Evolutionary conservation across 495 filamentous ascomycete genomes (phyloP).

Genomic region (Lasiosphaeria miniovina): DNA sequence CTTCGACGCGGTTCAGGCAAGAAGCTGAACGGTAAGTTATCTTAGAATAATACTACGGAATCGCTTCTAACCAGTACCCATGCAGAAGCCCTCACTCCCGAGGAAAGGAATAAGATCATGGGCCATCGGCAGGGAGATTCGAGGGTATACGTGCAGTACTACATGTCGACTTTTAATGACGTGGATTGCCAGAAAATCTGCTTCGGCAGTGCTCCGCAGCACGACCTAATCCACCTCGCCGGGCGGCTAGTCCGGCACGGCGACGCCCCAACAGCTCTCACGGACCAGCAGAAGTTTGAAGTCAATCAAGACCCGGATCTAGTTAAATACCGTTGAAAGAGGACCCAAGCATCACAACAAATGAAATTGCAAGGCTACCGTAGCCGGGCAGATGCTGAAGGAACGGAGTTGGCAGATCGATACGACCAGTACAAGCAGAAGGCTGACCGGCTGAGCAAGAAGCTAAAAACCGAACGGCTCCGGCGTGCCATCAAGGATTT

Average conservation of each 20-base stretch:
- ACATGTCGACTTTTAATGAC: neutral
- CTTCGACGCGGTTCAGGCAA: constrained; percentile 1
- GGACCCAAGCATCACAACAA: too few relatives aligned
- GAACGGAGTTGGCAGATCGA: too few relatives aligned
- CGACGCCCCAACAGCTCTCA: neutral
- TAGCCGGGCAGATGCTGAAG: too few relatives aligned
- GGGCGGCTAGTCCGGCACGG: neutral
- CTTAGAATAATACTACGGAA: neutral
- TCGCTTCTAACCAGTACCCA: neutral
- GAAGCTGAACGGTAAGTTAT: constrained; percentile 6
- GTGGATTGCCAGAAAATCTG: neutral
- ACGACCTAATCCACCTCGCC: constrained; percentile 1
- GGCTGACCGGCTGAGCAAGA: too few relatives aligned
- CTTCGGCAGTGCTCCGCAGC: neutral
- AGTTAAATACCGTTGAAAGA: too few relatives aligned
- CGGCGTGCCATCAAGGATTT: too few relatives aligned
- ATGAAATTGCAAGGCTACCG: too few relatives aligned
- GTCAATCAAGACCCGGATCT: neutral
- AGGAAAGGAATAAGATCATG: constrained; percentile 3
- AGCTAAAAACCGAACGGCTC: too few relatives aligned
- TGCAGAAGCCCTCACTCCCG: constrained; percentile 2
- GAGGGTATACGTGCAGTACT: constrained; percentile 2
- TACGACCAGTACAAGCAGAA: too few relatives aligned
- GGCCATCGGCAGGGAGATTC: neutral
- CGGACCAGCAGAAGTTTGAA: constrained; percentile 1